These are phyloP conservation scores for Linnemannia zychae DNA, from an alignment of 192 early-diverging fungal genomes.

Conservation along the genomic window DNA sequence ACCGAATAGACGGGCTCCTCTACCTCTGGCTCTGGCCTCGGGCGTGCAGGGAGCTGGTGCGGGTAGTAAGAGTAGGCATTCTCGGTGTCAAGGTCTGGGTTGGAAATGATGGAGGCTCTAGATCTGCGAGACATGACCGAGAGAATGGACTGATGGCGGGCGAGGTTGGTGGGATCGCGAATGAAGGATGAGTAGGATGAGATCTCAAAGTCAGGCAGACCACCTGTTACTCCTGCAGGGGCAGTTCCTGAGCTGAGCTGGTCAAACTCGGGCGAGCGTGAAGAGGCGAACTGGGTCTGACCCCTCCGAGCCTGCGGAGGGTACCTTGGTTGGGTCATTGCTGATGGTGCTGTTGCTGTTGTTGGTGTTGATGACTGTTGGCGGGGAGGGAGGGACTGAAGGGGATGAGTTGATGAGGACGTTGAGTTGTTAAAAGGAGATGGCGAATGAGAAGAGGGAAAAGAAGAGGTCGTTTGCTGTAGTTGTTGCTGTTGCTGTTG, in stretches of 20 bases:
- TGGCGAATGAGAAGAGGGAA: conserved; percentile 5
- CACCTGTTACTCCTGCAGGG: background rate
- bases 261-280: background rate
- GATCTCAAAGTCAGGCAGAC: conserved; percentile 29
- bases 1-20: conserved; percentile 34
- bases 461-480: background rate
- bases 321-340: conserved; percentile 9
- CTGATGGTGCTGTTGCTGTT: background rate
- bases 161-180: conserved; percentile 29
- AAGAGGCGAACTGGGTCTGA: conserved; percentile 12
- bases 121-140: conserved; percentile 43
- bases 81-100: conserved; percentile 49
- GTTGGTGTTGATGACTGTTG: conserved; percentile 7
- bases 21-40: conserved; percentile 16
- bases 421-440: background rate
- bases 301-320: conserved; percentile 7
- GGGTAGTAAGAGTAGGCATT: conserved; percentile 48
- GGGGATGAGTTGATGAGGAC: conserved; percentile 8
- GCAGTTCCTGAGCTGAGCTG: background rate
- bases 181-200: conserved; percentile 47
- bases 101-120: conserved; percentile 35
- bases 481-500: background rate
- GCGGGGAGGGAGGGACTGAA: conserved; percentile 40
- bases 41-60: conserved; percentile 18
- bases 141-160: conserved; percentile 42